phyloP scores from a whole-genome alignment of 2,329 filamentous ascomycete genomes.

The Alternaria consortialis region DNA sequence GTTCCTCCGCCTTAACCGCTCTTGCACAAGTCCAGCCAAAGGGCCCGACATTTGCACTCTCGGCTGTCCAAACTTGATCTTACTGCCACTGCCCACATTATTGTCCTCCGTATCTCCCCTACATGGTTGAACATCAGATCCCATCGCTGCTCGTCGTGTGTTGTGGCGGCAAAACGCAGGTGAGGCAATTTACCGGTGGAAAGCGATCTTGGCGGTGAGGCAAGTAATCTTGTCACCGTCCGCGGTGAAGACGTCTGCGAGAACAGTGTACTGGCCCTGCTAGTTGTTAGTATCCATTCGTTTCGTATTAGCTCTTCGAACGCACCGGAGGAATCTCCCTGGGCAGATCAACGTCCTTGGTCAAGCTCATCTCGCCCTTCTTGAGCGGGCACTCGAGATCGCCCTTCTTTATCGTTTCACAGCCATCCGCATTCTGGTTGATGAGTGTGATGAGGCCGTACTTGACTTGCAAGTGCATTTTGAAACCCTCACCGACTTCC shows the following conservation, averaged over 20 bases:
- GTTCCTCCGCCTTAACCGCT: conserved; percentile 38
- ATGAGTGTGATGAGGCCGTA: conserved; percentile 93
- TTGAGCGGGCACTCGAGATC: conserved; percentile 89
- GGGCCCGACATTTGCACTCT: conserved; percentile 47
- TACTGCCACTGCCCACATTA: conserved; percentile 6
- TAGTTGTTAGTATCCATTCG: conserved; percentile 19
- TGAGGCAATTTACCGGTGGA: conserved; percentile 55
- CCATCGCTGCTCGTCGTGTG: conserved; percentile 21
- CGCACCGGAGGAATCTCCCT: conserved; percentile 87
- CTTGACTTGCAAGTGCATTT: conserved; percentile 85
- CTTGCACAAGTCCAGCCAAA: conserved; percentile 46
- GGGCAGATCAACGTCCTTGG: conserved; percentile 85
- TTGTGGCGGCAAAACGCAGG: conserved; percentile 8
- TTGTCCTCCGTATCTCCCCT: conserved; percentile 11
- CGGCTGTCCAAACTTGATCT: conserved; percentile 42
- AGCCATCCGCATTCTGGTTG: conserved; percentile 81
- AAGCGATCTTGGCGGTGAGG: conserved; percentile 76
- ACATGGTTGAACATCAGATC: conserved; percentile 21
- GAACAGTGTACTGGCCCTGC: conserved; percentile 88
- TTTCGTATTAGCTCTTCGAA: conserved; percentile 26
- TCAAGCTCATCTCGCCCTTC: conserved; percentile 75
- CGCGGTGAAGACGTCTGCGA: conserved; percentile 81
- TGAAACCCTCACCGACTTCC: conserved; percentile 78
- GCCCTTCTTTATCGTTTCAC: conserved; percentile 87
- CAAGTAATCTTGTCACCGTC: conserved; percentile 84